Base-by-base conservation (phyloP, 495 filamentous ascomycete species). In the Saxophila tyrrhenica region DNA sequence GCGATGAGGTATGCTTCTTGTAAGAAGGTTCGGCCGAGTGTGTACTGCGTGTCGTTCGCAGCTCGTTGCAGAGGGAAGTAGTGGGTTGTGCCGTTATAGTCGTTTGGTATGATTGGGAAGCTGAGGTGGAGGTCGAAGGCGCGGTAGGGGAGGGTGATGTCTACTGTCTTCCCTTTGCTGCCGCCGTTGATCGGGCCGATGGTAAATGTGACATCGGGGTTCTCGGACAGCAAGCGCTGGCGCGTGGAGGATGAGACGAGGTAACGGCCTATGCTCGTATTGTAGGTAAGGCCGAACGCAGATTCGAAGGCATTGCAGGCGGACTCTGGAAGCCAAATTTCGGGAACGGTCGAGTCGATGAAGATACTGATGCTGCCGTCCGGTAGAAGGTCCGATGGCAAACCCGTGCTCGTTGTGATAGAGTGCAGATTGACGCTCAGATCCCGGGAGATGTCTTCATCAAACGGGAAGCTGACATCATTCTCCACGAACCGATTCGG, bases 311-410 rank as follows among this genome's bases (percentile, higher is more conserved):
- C 69, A 21, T 78, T 69, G 64, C 83, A 86, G n/a, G 81, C 73
- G 13, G 65, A 62, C 29, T 67, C 63, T 2, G 84, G 84, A 2
- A 87, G 74, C 82, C 81, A 86, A 0, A 86, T 71, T 53, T 77
- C 80, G 1, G 84, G 79, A 1, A 83, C 82, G 2, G 81, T 79
- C 16, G 79, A 80, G 59, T 87, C 84, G 54, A 87, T 81, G 49
- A 76, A 65, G 24, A 77, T 77, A 10, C 49, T 45, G 43, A 66
- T 67, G n/a, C 39, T 22, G n/a, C 55, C 57, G 25, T 39, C 51
- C 0, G 56, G 56, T 17, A 62, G 61, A 38, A 59, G 60, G 25
- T 57, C 39, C 16, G 43, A 25, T 15, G 63, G 65, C 16, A 77
- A 67, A 16, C 72, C 71, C 56, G 76, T 74, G 39, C 70, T 66